Evolutionary conservation across 495 filamentous ascomycete genomes (phyloP).

Genomic region (Penicillium psychrofluorescens): DNA sequence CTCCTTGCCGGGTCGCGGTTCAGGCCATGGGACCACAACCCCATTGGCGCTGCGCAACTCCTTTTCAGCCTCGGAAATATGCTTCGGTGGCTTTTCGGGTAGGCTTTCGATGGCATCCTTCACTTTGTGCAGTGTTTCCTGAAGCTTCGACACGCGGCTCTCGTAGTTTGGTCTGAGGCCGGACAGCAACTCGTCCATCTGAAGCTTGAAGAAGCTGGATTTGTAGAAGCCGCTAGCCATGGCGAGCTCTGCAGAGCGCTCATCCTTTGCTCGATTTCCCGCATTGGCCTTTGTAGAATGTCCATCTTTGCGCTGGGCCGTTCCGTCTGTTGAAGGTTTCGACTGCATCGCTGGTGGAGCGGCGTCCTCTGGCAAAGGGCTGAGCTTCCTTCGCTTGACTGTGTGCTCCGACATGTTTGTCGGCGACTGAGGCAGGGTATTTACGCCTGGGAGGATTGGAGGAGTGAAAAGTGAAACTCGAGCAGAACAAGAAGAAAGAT

Average conservation of each 20-base stretch:
- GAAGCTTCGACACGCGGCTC: slow-evolving; percentile 54
- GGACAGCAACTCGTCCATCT: slow-evolving; percentile 74
- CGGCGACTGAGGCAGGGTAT: neutral
- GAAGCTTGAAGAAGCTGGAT: slow-evolving; percentile 75
- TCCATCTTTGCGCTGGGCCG: slow-evolving; percentile 6
- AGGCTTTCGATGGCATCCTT: slow-evolving; percentile 70
- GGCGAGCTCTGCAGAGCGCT: slow-evolving; percentile 32
- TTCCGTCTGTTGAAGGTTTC: neutral
- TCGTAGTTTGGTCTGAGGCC: slow-evolving; percentile 63
- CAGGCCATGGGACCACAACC: slow-evolving; percentile 71
- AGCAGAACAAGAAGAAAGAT: too few relatives aligned
- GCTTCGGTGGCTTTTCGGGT: slow-evolving; percentile 44
- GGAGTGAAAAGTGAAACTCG: too few relatives aligned
- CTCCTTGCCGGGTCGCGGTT: slow-evolving; percentile 63
- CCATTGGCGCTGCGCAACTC: slow-evolving; percentile 56
- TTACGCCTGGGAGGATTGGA: too few relatives aligned
- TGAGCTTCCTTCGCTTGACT: slow-evolving; percentile 32
- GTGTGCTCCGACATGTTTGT: slow-evolving; percentile 25
- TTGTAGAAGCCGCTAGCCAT: slow-evolving; percentile 48
- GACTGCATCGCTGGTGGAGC: slow-evolving; percentile 3
- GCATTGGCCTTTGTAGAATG: slow-evolving; percentile 5
- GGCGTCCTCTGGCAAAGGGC: slow-evolving; percentile 20
- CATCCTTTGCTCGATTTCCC: slow-evolving; percentile 12
- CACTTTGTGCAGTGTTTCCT: slow-evolving; percentile 62
- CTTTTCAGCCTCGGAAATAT: slow-evolving; percentile 59